Evolutionary conservation across 2,329 filamentous ascomycete genomes (phyloP).

Genomic region (Thelonectria discophora): DNA sequence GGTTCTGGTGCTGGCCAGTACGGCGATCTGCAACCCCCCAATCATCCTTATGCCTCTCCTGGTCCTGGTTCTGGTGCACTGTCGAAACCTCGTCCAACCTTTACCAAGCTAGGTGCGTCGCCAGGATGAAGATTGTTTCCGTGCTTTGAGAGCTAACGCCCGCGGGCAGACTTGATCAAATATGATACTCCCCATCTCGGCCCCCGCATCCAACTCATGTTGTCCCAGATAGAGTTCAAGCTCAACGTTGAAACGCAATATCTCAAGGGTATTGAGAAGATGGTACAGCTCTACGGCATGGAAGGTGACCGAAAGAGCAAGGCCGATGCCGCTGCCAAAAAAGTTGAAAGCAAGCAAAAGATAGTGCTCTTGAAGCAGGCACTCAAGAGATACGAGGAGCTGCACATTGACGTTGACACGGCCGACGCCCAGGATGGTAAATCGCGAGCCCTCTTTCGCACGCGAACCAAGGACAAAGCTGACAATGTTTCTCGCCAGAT

Average conservation of each 20-base stretch:
- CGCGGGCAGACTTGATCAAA: constrained; percentile 86
- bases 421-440: constrained; percentile 82
- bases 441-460: constrained; percentile 39
- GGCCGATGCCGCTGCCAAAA: constrained; percentile 86
- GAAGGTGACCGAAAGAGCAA: constrained; percentile 97
- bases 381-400: constrained; percentile 94
- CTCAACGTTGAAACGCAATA: constrained; percentile 99
- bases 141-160: constrained; percentile 19
- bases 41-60: constrained; percentile 77
- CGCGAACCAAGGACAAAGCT: constrained; percentile 26
- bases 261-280: constrained; percentile 98
- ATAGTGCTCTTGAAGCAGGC: constrained; percentile 95
- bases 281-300: constrained; percentile 97
- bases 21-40: constrained; percentile 79
- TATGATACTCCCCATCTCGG: constrained; percentile 96
- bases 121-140: constrained; percentile 1
- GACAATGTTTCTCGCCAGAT: constrained; percentile 62
- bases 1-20: constrained; percentile 60
- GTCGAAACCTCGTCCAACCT: constrained; percentile 85
- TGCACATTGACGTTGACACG: constrained; percentile 91
- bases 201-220: constrained; percentile 97
- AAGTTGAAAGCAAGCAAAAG: constrained; percentile 97
- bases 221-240: constrained; percentile 98
- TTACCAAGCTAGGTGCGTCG: constrained; percentile 88
- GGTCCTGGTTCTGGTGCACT: constrained; percentile 71